A percentile compares a stretch with the other conserved stretches of the same genome.
Conservation (phyloP, 2,329 filamentous ascomycete genomes). For the Colletotrichum orchidophilum region DNA sequence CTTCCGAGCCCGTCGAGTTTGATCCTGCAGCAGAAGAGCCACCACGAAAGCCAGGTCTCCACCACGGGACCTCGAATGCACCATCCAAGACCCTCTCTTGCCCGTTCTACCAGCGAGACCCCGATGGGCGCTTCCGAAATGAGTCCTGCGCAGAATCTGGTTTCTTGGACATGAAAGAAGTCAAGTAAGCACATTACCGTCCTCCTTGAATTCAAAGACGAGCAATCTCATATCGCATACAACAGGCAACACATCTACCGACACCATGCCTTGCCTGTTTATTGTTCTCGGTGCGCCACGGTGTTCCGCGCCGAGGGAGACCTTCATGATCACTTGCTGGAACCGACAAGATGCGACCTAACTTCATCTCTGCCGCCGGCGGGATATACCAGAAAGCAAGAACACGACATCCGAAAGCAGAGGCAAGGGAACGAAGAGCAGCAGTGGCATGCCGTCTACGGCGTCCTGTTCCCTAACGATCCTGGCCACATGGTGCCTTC, state of each 20-base stretch:
- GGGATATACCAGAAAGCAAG: background rate
- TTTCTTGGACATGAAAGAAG: background rate
- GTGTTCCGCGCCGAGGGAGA: background rate
- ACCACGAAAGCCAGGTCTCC: background rate
- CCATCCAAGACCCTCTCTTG: background rate
- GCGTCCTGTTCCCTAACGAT: background rate
- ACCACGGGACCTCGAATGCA: background rate
- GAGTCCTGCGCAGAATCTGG: background rate
- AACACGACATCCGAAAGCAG: background rate
- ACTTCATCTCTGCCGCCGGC: background rate
- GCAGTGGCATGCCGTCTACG: background rate
- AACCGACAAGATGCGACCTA: background rate
- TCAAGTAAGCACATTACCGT: background rate
- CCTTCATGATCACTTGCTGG: background rate
- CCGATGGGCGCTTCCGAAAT: background rate
- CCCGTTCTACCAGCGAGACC: background rate
- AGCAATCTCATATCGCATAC: background rate
- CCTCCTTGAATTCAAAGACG: background rate
- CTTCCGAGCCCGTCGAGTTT: background rate
- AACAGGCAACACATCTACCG: background rate
- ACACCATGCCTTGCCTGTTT: background rate
- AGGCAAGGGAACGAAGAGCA: background rate
- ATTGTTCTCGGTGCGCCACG: background rate
- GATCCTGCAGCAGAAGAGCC: background rate
- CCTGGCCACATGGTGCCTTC: background rate